Conservation (phyloP, 202 grass and related monocot species). For the Digitaria exilis region DNA sequence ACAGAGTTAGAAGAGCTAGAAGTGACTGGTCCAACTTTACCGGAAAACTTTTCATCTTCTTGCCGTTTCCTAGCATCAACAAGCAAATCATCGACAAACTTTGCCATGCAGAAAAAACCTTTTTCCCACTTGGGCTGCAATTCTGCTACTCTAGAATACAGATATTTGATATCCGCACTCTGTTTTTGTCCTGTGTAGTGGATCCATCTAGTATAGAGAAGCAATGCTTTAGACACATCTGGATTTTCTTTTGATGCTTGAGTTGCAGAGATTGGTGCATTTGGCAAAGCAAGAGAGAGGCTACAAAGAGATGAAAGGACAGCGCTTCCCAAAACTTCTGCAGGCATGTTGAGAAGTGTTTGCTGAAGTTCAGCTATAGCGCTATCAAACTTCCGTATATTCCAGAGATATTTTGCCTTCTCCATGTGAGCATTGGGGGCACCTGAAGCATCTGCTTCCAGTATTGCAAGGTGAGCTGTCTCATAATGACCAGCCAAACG, state of each 20-base stretch:
- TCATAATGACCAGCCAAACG: conserved; percentile 89
- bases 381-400: conserved; percentile 80
- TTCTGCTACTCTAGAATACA: conserved; percentile 84
- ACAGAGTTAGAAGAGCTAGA: conserved; percentile 51
- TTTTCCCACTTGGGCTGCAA: conserved; percentile 96
- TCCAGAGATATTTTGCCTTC: conserved; percentile 96
- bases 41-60: conserved; percentile 73
- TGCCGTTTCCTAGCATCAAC: conserved; percentile 94
- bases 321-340: conserved; percentile 61
- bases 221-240: conserved; percentile 91
- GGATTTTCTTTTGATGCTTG: conserved; percentile 77
- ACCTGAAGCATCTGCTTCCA: conserved; percentile 90
- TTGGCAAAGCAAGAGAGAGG: conserved; percentile 89
- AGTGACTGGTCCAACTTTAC: conserved; percentile 47
- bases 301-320: conserved; percentile 81
- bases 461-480: conserved; percentile 88
- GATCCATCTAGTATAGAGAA: conserved; percentile 99
- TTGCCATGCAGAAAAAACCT: conserved; percentile 91
- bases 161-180: conserved; percentile 74
- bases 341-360: conserved; percentile 87
- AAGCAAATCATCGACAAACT: conserved; percentile 95
- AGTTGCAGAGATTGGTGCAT: conserved; percentile 68
- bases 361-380: conserved; percentile 97
- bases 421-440: conserved; percentile 89
- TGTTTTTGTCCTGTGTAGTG: conserved; percentile 96